A percentile compares a stretch with the other conserved stretches of the same genome.
phyloP scores from a whole-genome alignment of 768 basidiomycete genomes.

The Guyanaporus albipodus region DNA sequence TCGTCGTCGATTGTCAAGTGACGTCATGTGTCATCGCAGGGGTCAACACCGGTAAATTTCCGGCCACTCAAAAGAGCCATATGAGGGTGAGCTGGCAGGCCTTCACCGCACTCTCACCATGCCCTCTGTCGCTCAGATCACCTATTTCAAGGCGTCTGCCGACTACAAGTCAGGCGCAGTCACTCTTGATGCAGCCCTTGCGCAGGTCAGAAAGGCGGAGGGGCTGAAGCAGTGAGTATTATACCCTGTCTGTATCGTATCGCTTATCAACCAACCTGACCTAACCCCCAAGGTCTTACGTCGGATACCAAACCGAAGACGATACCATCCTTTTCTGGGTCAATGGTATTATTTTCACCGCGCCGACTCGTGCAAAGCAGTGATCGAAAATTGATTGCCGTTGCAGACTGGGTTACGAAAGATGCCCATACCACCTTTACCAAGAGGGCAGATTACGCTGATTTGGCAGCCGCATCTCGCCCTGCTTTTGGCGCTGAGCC shows the following conservation, averaged over 20 bases:
- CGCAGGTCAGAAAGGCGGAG: slow-evolving; percentile 3
- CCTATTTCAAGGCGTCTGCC: slow-evolving; percentile 22
- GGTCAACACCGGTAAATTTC: slow-evolving; percentile 10
- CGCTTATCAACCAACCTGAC: slow-evolving; percentile 6
- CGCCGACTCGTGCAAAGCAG: background rate
- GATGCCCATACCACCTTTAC: slow-evolving; percentile 12
- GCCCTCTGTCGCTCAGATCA: slow-evolving; percentile 25
- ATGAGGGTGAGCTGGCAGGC: no score
- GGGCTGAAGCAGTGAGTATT: slow-evolving; percentile 20
- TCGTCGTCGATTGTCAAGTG: slow-evolving; percentile 1
- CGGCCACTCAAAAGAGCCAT: background rate
- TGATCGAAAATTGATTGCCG: slow-evolving; percentile 6
- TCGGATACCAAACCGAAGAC: slow-evolving; percentile 30
- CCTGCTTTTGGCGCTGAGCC: slow-evolving; percentile 19
- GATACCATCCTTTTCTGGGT: slow-evolving; percentile 25
- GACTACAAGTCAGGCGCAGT: slow-evolving; percentile 16
- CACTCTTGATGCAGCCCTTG: slow-evolving; percentile 13
- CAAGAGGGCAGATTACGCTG: slow-evolving; percentile 6
- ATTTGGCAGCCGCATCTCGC: background rate
- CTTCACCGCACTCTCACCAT: slow-evolving; percentile 18
- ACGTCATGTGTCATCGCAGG: slow-evolving; percentile 3
- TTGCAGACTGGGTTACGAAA: slow-evolving; percentile 27
- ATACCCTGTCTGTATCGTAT: background rate
- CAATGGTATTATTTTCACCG: slow-evolving; percentile 8
- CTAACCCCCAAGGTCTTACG: slow-evolving; percentile 23